Conservation (phyloP, 2,329 filamentous ascomycete species). For the Neonectria neomacrospora region DNA sequence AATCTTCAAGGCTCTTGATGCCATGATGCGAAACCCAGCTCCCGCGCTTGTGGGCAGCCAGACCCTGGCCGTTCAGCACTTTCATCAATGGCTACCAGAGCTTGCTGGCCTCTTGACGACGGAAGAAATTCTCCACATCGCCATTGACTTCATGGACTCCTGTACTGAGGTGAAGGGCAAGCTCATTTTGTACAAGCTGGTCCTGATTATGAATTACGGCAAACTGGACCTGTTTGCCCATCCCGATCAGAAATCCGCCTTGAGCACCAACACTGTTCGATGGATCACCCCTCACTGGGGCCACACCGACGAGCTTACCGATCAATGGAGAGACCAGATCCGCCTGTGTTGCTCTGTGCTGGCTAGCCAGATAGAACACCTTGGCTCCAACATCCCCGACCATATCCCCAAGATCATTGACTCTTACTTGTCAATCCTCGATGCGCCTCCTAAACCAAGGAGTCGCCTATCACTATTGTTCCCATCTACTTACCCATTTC, state of each 20-base stretch:
- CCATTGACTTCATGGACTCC: slow-evolving; percentile 93
- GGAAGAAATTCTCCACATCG: slow-evolving; percentile 89
- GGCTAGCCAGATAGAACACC: slow-evolving; percentile 82
- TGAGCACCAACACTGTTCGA: slow-evolving; percentile 83
- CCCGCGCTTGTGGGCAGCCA: slow-evolving; percentile 93
- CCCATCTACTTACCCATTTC: slow-evolving; percentile 90
- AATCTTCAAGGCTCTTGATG: slow-evolving; percentile 90
- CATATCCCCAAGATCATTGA: slow-evolving; percentile 92
- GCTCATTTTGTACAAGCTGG: slow-evolving; percentile 88
- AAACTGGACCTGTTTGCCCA: slow-evolving; percentile 83
- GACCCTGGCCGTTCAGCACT: slow-evolving; percentile 93
- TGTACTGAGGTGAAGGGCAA: slow-evolving; percentile 90
- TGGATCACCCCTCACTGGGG: slow-evolving; percentile 98
- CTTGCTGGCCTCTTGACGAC: slow-evolving; percentile 79
- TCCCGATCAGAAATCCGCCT: slow-evolving; percentile 77
- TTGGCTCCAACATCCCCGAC: slow-evolving; percentile 84
- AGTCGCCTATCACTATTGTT: slow-evolving; percentile 87
- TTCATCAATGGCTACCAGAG: slow-evolving; percentile 97
- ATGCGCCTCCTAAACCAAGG: slow-evolving; percentile 63
- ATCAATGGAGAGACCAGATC: slow-evolving; percentile 93
- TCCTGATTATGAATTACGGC: slow-evolving; percentile 92
- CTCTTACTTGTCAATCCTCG: slow-evolving; percentile 83
- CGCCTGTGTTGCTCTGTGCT: slow-evolving; percentile 93
- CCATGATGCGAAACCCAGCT: slow-evolving; percentile 87
- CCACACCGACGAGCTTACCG: slow-evolving; percentile 74